phyloP scores from a whole-genome alignment of 2,329 filamentous ascomycete species.

The Calonectria montana region DNA sequence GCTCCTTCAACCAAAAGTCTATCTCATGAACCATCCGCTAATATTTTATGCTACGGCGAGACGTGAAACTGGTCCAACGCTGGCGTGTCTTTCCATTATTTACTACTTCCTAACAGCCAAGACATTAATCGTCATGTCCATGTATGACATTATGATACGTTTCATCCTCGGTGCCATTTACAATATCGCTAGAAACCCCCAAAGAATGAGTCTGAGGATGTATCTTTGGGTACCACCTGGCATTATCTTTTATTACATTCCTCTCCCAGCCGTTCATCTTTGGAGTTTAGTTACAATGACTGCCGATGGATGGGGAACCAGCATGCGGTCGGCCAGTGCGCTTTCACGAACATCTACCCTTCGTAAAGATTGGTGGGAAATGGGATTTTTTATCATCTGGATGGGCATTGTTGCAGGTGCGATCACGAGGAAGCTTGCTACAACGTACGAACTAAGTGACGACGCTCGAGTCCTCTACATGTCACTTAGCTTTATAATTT shows the following conservation, averaged over 20 bases:
- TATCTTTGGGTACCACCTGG: conserved; percentile 38
- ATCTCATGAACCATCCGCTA: conserved; percentile 38
- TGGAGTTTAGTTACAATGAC: conserved; percentile 41
- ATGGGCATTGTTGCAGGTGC: conserved; percentile 36
- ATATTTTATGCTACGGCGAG: conserved; percentile 40
- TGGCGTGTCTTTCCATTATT: conserved; percentile 32
- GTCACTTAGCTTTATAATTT: neutral
- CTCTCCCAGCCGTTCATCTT: conserved; percentile 38
- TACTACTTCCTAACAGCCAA: conserved; percentile 36
- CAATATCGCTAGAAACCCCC: conserved; percentile 38
- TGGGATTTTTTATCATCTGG: conserved; percentile 40
- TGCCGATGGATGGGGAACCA: conserved; percentile 41
- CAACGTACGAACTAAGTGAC: neutral
- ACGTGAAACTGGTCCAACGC: conserved; percentile 36
- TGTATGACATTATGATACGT: conserved; percentile 30
- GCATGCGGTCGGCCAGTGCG: conserved; percentile 37
- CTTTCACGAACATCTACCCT: conserved; percentile 27
- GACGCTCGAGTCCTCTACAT: neutral
- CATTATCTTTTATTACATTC: conserved; percentile 40
- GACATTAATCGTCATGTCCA: conserved; percentile 31
- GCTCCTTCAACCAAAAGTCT: conserved; percentile 38
- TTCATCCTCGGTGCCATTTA: conserved; percentile 26
- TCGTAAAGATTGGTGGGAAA: conserved; percentile 37
- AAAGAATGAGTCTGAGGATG: conserved; percentile 27
- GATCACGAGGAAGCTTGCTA: conserved; percentile 12